Conservation (phyloP, 2,329 filamentous ascomycete genomes). For the Biscogniauxia marginata region DNA sequence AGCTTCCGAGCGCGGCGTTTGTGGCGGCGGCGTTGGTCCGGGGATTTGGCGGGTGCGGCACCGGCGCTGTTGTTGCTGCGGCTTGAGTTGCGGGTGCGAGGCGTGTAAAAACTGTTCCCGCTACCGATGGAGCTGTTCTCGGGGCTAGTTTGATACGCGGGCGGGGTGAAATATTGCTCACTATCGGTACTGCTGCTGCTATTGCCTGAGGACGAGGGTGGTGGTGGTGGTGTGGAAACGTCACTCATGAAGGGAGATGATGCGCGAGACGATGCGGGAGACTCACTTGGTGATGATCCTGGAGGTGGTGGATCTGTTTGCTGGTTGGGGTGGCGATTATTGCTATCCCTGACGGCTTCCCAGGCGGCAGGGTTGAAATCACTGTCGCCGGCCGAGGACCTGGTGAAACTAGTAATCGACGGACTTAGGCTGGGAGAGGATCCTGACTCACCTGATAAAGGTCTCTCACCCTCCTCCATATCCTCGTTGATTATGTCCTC, state of each 20-base stretch:
- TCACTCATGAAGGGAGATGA: neutral
- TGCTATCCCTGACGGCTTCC: too few relatives aligned
- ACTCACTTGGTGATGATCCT: neutral
- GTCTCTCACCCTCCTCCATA: too few relatives aligned
- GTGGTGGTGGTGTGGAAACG: neutral
- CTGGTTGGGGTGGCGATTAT: neutral
- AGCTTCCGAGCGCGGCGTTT: conserved; percentile 7
- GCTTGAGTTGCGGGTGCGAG: neutral
- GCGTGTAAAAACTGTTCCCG: too few relatives aligned
- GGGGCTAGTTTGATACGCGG: neutral
- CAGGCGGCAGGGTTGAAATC: neutral
- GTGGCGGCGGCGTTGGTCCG: neutral
- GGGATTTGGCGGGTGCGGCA: neutral
- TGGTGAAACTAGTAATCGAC: neutral
- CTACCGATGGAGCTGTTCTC: neutral
- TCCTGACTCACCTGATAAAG: too few relatives aligned
- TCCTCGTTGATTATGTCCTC: too few relatives aligned
- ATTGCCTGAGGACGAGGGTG: too few relatives aligned
- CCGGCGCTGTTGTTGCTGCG: neutral
- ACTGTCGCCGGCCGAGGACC: neutral
- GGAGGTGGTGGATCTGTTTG: neutral
- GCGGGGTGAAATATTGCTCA: neutral
- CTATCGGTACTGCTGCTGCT: too few relatives aligned
- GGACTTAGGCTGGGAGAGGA: too few relatives aligned
- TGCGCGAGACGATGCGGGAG: neutral